Percentiles rank a stretch among this genome's conserved stretches.
Evolutionary conservation across 2,329 filamentous ascomycete genomes (phyloP).

Genomic region (Dothistroma pini): DNA sequence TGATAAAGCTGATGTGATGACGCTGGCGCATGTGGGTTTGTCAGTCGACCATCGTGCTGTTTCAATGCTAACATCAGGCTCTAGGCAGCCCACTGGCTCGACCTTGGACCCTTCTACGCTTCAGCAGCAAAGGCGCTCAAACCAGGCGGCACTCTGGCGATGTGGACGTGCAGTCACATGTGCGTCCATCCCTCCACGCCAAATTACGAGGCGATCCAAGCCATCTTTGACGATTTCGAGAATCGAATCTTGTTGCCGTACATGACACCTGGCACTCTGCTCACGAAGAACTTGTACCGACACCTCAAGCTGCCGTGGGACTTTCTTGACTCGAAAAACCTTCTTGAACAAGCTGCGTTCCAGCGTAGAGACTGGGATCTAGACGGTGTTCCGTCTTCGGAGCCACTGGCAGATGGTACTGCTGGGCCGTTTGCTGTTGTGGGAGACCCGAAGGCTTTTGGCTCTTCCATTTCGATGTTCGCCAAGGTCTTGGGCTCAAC

Average conservation of each 20-base stretch:
- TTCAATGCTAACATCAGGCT: background rate
- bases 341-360: slow-evolving; percentile 43
- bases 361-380: slow-evolving; percentile 44
- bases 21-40: slow-evolving; percentile 18
- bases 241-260: slow-evolving; percentile 39
- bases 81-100: slow-evolving; percentile 52
- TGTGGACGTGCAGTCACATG: slow-evolving; percentile 45
- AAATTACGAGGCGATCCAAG: slow-evolving; percentile 43
- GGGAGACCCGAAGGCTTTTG: slow-evolving; percentile 30
- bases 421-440: slow-evolving; percentile 18
- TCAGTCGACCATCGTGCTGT: background rate
- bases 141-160: slow-evolving; percentile 53
- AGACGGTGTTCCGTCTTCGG: slow-evolving; percentile 25
- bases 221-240: slow-evolving; percentile 40
- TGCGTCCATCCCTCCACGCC: slow-evolving; percentile 36
- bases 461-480: slow-evolving; percentile 25
- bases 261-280: slow-evolving; percentile 42
- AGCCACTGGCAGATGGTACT: slow-evolving; percentile 15
- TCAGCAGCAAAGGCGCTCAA: slow-evolving; percentile 47
- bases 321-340: slow-evolving; percentile 24
- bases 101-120: slow-evolving; percentile 51
- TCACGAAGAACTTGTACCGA: slow-evolving; percentile 42
- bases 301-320: slow-evolving; percentile 51
- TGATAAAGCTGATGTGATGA: slow-evolving; percentile 23
- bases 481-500: slow-evolving; percentile 37